phyloP scores from a whole-genome alignment of 2,329 filamentous ascomycete species.

The Taxawa tesnikishii region DNA sequence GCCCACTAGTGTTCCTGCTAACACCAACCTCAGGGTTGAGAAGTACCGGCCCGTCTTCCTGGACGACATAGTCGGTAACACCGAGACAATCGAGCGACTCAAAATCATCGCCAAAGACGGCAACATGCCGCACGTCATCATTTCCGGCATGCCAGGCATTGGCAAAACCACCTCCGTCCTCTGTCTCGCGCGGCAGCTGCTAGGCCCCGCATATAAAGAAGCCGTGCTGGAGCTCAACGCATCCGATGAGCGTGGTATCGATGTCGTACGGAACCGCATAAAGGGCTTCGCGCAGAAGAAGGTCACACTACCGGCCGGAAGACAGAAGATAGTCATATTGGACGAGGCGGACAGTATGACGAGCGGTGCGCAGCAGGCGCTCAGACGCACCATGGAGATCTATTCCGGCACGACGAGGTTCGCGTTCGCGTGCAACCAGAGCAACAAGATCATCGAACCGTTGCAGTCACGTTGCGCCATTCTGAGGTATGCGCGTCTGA shows the following conservation, averaged over 20 bases:
- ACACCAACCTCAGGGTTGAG: constrained; percentile 62
- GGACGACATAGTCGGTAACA: constrained; percentile 95
- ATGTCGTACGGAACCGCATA: constrained; percentile 93
- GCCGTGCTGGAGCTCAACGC: constrained; percentile 94
- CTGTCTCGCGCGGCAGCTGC: constrained; percentile 79
- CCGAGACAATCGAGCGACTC: constrained; percentile 89
- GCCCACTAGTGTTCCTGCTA: constrained; percentile 1
- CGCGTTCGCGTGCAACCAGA: constrained; percentile 96
- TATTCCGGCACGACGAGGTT: constrained; percentile 95
- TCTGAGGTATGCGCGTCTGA: constrained; percentile 81
- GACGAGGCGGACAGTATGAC: constrained; percentile 98
- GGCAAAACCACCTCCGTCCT: constrained; percentile 95
- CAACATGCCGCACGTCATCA: constrained; percentile 99
- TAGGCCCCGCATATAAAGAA: constrained; percentile 93
- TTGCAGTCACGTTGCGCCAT: constrained; percentile 94
- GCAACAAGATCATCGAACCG: constrained; percentile 99
- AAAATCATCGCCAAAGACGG: constrained; percentile 98
- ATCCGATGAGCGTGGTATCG: constrained; percentile 91
- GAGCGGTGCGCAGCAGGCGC: constrained; percentile 84
- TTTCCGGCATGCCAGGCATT: constrained; percentile 98
- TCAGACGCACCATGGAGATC: constrained; percentile 96
- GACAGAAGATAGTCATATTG: constrained; percentile 93
- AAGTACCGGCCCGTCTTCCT: constrained; percentile 94
- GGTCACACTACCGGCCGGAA: constrained; percentile 78
- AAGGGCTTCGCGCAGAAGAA: constrained; percentile 99